Evolutionary conservation across 1,139 yeast genomes (phyloP).

Genomic region (Diutina catenulata): DNA sequence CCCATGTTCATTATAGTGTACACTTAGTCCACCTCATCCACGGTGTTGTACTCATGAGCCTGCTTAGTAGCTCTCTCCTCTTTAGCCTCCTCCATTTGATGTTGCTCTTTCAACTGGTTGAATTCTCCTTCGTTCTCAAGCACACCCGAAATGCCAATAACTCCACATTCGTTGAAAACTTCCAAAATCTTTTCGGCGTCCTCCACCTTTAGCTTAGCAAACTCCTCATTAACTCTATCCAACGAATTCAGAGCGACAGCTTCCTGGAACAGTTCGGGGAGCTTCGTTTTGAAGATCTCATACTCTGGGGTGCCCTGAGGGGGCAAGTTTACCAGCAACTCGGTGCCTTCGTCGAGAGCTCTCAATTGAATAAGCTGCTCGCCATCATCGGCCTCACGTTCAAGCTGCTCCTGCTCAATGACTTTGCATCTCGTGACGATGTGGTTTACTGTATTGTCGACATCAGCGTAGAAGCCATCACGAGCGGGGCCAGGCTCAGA

Average conservation of each 20-base stretch:
- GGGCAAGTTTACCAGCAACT: slow-evolving; percentile 67
- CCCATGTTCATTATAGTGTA: too few relatives aligned
- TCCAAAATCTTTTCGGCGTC: slow-evolving; percentile 76
- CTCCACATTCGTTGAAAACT: slow-evolving; percentile 68
- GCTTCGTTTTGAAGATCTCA: slow-evolving; percentile 36
- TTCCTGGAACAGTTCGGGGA: slow-evolving; percentile 54
- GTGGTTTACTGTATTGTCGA: slow-evolving; percentile 57
- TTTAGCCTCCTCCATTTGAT: slow-evolving; percentile 10
- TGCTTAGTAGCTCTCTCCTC: background rate
- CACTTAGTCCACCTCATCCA: slow-evolving; percentile 2
- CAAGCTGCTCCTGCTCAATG: slow-evolving; percentile 32
- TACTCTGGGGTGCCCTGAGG: slow-evolving; percentile 41
- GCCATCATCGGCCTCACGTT: slow-evolving; percentile 20
- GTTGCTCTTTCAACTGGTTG: slow-evolving; percentile 15
- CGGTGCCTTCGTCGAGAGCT: slow-evolving; percentile 75
- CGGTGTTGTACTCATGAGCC: slow-evolving; percentile 1
- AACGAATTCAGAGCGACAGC: slow-evolving; percentile 66
- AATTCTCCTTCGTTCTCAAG: slow-evolving; percentile 18
- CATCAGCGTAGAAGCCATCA: slow-evolving; percentile 62
- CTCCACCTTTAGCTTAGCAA: slow-evolving; percentile 61
- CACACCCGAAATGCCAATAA: slow-evolving; percentile 52
- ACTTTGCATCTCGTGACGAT: slow-evolving; percentile 65
- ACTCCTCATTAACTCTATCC: slow-evolving; percentile 74
- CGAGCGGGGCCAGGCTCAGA: slow-evolving; percentile 46
- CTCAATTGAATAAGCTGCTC: slow-evolving; percentile 78